Conservation (phyloP, 331 rosid species). For the Dryas integrifolia region DNA sequence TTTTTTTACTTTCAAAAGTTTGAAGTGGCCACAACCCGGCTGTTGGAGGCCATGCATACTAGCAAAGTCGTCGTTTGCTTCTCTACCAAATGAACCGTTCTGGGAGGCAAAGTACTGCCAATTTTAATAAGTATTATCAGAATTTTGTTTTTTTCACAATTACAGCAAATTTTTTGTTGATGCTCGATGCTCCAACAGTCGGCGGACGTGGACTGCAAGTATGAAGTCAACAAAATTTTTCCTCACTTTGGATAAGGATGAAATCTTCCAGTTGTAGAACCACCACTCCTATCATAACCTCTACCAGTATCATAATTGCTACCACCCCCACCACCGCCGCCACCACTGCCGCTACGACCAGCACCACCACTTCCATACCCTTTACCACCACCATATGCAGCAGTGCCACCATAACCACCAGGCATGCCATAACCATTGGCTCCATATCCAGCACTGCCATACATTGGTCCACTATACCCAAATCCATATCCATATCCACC, state of each 20-base stretch:
- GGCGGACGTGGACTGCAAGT: not conserved
- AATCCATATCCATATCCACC: slow-evolving; percentile 53
- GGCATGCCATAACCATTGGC: slow-evolving; percentile 39
- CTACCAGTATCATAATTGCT: slow-evolving; percentile 22
- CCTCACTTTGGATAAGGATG: slow-evolving; percentile 42
- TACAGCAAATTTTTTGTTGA: slow-evolving; percentile 12
- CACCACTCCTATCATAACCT: slow-evolving; percentile 35
- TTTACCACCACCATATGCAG: slow-evolving; percentile 29
- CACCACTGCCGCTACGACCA: slow-evolving; percentile 16
- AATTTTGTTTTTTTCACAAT: not conserved
- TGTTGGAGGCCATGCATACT: slow-evolving; percentile 2
- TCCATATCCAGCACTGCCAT: slow-evolving; percentile 42
- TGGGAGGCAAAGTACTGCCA: slow-evolving; percentile 7
- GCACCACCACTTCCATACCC: slow-evolving; percentile 36
- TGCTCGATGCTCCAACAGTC: not conserved
- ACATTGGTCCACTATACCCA: slow-evolving; percentile 59
- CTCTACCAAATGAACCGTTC: slow-evolving; percentile 4
- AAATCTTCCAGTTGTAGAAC: slow-evolving; percentile 39
- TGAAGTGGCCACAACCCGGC: not conserved
- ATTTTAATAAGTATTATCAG: not conserved
- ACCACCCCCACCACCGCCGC: slow-evolving; percentile 26
- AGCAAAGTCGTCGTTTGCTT: slow-evolving; percentile 11
- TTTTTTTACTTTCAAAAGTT: too few relatives aligned
- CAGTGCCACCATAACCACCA: slow-evolving; percentile 31
- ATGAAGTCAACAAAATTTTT: not conserved